Evolutionary conservation across 768 basidiomycete genomes (phyloP).

Genomic region (Podaxis rugospora): DNA sequence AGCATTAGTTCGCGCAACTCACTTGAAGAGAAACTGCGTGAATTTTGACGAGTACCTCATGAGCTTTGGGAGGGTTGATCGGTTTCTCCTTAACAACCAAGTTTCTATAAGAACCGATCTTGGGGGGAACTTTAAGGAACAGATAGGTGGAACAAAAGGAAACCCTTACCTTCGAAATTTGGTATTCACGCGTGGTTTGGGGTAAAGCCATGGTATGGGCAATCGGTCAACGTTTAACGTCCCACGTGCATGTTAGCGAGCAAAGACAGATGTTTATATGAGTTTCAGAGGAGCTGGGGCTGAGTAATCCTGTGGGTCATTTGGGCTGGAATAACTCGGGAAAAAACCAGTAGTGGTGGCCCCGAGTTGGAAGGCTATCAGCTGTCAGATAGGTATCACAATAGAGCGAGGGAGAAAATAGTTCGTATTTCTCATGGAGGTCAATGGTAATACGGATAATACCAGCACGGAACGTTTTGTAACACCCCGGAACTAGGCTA

Average conservation of each 20-base stretch:
- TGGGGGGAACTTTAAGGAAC: neutral
- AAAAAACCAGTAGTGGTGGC: too few species aligned
- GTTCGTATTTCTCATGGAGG: too few species aligned
- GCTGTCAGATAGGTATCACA: too few species aligned
- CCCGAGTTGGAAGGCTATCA: too few species aligned
- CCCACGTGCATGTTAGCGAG: neutral
- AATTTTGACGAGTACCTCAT: constrained; percentile 50
- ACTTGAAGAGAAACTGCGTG: constrained; percentile 57
- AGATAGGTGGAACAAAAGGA: neutral
- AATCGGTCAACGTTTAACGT: neutral
- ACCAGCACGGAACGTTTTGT: too few species aligned
- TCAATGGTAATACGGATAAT: too few species aligned
- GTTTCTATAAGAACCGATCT: constrained; percentile 20
- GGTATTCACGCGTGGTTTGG: neutral
- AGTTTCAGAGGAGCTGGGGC: too few species aligned
- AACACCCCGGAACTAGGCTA: too few species aligned
- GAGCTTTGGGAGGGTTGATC: constrained; percentile 30
- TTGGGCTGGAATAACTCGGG: too few species aligned
- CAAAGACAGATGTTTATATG: too few species aligned
- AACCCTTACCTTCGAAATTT: neutral
- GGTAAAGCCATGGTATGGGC: neutral
- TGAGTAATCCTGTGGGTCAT: too few species aligned
- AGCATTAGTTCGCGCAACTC: neutral
- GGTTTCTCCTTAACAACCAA: constrained; percentile 22
- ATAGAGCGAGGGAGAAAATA: too few species aligned